Conservation (phyloP, 129 eudicot genomes). For the Erigeron canadensis region DNA sequence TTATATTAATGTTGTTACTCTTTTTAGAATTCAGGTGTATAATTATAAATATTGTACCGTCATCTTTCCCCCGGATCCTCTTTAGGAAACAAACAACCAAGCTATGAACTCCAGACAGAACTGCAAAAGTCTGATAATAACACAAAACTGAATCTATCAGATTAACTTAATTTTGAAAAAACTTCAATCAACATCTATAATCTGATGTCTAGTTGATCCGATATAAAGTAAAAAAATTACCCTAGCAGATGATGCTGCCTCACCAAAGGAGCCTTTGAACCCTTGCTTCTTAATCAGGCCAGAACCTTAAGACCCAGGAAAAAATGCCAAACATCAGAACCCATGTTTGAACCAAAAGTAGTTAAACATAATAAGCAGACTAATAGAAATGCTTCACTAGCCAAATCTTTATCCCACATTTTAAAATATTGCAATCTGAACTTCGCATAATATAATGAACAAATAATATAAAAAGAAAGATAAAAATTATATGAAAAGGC, state of each 20-base stretch:
- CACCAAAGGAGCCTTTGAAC: constrained; percentile 72
- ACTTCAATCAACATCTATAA: not conserved
- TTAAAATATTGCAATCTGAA: not conserved
- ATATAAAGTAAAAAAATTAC: constrained; percentile 27
- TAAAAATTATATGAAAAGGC: not conserved
- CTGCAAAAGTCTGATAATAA: constrained; percentile 72
- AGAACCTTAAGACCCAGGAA: constrained; percentile 46
- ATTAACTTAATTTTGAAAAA: not conserved
- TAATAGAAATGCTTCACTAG: not conserved
- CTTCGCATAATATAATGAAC: not conserved
- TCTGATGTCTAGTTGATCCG: constrained; percentile 9
- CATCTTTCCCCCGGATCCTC: constrained; percentile 89
- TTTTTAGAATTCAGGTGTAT: not conserved
- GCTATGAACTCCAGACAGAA: constrained; percentile 89
- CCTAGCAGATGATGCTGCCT: constrained; percentile 89
- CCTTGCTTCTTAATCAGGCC: constrained; percentile 85
- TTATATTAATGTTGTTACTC: not conserved
- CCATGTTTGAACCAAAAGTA: not conserved
- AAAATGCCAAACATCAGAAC: constrained; percentile 2
- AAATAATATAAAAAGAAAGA: not conserved
- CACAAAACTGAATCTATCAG: not conserved
- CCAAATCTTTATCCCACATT: not conserved
- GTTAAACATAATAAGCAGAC: not conserved
- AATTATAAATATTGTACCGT: constrained; percentile 44
- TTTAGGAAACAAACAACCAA: constrained; percentile 85